phyloP scores from a whole-genome alignment of 768 basidiomycete species.

The Crassisporium funariophilum region DNA sequence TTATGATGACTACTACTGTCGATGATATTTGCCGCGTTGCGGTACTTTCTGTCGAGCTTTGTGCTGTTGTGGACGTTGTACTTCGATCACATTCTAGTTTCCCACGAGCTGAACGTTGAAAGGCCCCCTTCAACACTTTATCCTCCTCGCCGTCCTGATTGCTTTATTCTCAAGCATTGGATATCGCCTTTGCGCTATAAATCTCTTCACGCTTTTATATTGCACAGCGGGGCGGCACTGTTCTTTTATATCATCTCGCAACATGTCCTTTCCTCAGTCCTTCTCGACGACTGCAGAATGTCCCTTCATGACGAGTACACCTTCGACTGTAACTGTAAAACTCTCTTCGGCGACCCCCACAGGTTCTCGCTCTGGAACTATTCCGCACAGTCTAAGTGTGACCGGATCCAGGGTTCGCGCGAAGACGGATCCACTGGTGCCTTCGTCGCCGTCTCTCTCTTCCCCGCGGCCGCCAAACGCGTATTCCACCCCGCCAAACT shows the following conservation, averaged over 20 bases:
- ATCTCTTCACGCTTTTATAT: constrained; percentile 3
- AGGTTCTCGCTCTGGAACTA: constrained; percentile 22
- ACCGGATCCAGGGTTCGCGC: constrained; percentile 10
- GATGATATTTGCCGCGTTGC: no score
- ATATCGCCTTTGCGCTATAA: neutral
- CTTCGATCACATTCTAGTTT: constrained; percentile 21
- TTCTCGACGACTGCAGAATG: constrained; percentile 23
- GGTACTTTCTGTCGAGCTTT: no score
- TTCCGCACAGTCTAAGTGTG: constrained; percentile 15
- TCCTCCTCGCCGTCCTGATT: constrained; percentile 13
- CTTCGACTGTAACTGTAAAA: constrained; percentile 22
- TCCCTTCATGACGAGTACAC: constrained; percentile 20
- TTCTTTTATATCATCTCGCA: neutral
- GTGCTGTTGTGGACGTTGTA: no score
- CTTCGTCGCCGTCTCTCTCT: constrained; percentile 10
- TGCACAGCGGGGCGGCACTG: constrained; percentile 5
- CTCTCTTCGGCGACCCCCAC: constrained; percentile 16
- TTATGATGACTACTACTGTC: no score
- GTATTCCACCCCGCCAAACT: neutral
- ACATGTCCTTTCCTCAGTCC: constrained; percentile 22
- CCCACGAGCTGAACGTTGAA: constrained; percentile 18
- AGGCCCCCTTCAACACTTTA: neutral
- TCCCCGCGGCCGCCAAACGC: constrained; percentile 13
- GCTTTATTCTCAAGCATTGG: neutral
- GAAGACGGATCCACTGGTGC: constrained; percentile 7